Percentiles rank a stretch among this genome's conserved stretches.
Conservation (phyloP, 345 rosid species). For the Orychophragmus violaceus region DNA sequence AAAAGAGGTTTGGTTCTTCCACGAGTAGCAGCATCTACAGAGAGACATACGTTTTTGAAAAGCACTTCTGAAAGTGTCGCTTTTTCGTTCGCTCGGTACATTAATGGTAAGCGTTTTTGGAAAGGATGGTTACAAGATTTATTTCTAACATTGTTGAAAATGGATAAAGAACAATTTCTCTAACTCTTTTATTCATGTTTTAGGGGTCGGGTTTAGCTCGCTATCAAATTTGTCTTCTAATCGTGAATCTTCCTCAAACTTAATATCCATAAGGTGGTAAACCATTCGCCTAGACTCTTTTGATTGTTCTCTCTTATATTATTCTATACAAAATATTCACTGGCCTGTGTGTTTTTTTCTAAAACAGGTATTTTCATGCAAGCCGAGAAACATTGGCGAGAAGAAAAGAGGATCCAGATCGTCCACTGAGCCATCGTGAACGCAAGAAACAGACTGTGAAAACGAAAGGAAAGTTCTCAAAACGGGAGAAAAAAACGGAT, state of each 20-base stretch:
- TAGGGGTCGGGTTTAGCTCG: slow-evolving; percentile 19
- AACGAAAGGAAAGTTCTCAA: slow-evolving; percentile 53
- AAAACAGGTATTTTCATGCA: slow-evolving; percentile 56
- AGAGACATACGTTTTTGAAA: slow-evolving; percentile 11
- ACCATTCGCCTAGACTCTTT: not conserved
- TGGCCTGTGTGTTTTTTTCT: slow-evolving; percentile 17
- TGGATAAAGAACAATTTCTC: not conserved
- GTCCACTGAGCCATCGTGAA: slow-evolving; percentile 41
- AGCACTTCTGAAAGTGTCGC: slow-evolving; percentile 18
- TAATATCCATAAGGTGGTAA: slow-evolving; percentile 30
- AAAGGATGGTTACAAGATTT: not conserved
- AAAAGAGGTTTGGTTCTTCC: slow-evolving; percentile 34
- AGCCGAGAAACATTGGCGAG: slow-evolving; percentile 45
- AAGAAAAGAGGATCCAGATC: slow-evolving; percentile 41
- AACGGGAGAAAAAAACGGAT: slow-evolving; percentile 35
- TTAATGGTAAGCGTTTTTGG: slow-evolving; percentile 33
- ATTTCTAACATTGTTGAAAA: not conserved
- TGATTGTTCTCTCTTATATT: not conserved
- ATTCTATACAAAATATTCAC: not conserved
- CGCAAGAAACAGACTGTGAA: slow-evolving; percentile 35
- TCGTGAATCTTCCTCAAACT: slow-evolving; percentile 1
- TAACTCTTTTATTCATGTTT: not conserved
- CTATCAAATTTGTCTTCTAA: slow-evolving; percentile 2
- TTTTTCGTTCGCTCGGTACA: slow-evolving; percentile 23
- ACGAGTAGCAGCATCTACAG: slow-evolving; percentile 21